Base-by-base conservation (phyloP, 768 basidiomycete genomes). In the Naganishia onofrii region DNA sequence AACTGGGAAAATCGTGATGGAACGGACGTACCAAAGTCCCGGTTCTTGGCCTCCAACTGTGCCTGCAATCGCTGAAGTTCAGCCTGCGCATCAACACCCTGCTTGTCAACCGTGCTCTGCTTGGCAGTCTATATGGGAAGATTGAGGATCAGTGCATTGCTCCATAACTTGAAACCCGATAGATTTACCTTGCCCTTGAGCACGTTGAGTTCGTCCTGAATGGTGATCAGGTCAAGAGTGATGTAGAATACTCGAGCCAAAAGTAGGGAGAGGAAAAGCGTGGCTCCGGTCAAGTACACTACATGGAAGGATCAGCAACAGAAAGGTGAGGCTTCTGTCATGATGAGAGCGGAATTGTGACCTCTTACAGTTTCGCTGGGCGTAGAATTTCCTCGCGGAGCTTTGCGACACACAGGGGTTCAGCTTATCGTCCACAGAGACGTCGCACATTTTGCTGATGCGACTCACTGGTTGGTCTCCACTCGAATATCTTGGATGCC, bases 201-300 rank as follows among this genome's bases (percentile, higher is more conserved):
- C 75, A 90, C 88, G 23, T 87, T 88, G 77, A 91, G 91, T 76
- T 92, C 88, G 74, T 94, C 93, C 81, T 95, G 92, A 0, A 88
- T 86, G 74, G 91, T 88, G 72, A 97, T 89, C 74, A 96, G 88
- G 79, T 97, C 92, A 76, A 93, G 87, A 55, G 90, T 87, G 80
- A 98, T 90, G 79, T 89, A 89, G 84, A 97, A 97, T 3, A 90
- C 91, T 75, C 94, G 89, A 2, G 93, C 90, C 74, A 97, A 87
- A 74, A 96, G 89, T 68, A 98, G 88, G 10, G 95, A 96, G 26
- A 99, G 88, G 88, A 97, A 96, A 55, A 99, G 85, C 70, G 90
- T 92, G 81, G 75, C 73, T 23, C 80, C 80, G 71, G 93, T 94
- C 19, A 97, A 86, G 80, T 97, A 97, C 70, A 89, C 77, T 74